phyloP scores from a whole-genome alignment of 768 basidiomycete genomes.

The Lactarius pseudohatsudake region DNA sequence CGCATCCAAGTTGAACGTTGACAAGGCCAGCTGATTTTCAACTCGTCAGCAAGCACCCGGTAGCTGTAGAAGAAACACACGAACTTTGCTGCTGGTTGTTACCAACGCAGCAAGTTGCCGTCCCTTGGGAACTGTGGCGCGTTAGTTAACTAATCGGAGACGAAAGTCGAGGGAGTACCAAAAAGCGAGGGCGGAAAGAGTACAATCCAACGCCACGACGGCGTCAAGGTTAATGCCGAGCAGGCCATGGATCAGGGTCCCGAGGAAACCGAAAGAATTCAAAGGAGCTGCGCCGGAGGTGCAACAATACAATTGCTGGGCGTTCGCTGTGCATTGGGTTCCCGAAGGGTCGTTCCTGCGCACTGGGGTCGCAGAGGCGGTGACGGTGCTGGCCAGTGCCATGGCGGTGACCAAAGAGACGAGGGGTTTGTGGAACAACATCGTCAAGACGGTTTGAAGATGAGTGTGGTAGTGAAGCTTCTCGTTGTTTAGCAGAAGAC shows the following conservation, averaged over 20 bases:
- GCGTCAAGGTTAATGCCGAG: not conserved
- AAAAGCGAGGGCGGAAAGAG: not conserved
- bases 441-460: not conserved
- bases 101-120: no score
- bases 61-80: not conserved
- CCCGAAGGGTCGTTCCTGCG: not conserved
- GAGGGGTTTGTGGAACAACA: conserved; percentile 5
- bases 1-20: not conserved
- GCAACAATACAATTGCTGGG: no score
- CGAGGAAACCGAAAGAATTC: no score
- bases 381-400: not conserved
- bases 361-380: not conserved
- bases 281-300: no score
- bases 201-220: not conserved
- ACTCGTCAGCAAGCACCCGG: not conserved
- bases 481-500: not conserved
- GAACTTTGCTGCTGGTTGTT: accelerated
- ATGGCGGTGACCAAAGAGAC: conserved; percentile 2
- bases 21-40: not conserved
- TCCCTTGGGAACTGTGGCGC: accelerated
- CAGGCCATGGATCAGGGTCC: no score
- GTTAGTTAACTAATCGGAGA: not conserved
- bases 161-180: not conserved
- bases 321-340: not conserved
- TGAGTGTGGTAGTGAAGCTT: not conserved